Evolutionary conservation across 2,329 filamentous ascomycete species (phyloP).

Genomic region (Cladosporium sp.): DNA sequence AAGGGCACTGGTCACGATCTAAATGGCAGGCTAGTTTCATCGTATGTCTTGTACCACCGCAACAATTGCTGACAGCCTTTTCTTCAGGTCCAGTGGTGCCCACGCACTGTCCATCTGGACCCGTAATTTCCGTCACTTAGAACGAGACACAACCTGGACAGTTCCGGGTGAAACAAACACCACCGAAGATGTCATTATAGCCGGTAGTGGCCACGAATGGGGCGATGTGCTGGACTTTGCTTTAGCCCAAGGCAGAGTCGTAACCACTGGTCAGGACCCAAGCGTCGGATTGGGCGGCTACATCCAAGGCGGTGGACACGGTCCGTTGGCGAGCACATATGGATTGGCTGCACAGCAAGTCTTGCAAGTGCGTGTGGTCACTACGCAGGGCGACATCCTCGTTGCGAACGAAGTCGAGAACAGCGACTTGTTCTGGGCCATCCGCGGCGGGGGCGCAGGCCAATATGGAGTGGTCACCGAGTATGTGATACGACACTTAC

Average conservation of each 20-base stretch:
- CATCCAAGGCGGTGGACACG: slow-evolving; percentile 17
- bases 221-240: slow-evolving; percentile 20
- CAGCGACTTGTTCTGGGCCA: slow-evolving; percentile 20
- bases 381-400: slow-evolving; percentile 13
- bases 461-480: slow-evolving; percentile 15
- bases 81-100: slow-evolving; percentile 16
- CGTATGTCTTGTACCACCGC: neutral
- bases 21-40: slow-evolving; percentile 10
- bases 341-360: slow-evolving; percentile 19
- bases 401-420: slow-evolving; percentile 15
- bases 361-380: slow-evolving; percentile 13
- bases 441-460: slow-evolving; percentile 16
- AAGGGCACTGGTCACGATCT: slow-evolving; percentile 20
- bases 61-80: neutral
- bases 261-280: slow-evolving; percentile 17
- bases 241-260: slow-evolving; percentile 15
- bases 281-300: slow-evolving; percentile 17
- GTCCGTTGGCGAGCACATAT: slow-evolving; percentile 12
- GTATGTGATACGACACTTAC: slow-evolving; percentile 23
- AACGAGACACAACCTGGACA: slow-evolving; percentile 7
- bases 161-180: neutral
- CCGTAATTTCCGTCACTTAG: slow-evolving; percentile 9
- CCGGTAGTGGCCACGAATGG: slow-evolving; percentile 25
- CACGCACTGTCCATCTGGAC: slow-evolving; percentile 19
- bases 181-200: slow-evolving; percentile 19